Conservation (phyloP, 345 rosid genomes). For the Citrus sinensis region DNA sequence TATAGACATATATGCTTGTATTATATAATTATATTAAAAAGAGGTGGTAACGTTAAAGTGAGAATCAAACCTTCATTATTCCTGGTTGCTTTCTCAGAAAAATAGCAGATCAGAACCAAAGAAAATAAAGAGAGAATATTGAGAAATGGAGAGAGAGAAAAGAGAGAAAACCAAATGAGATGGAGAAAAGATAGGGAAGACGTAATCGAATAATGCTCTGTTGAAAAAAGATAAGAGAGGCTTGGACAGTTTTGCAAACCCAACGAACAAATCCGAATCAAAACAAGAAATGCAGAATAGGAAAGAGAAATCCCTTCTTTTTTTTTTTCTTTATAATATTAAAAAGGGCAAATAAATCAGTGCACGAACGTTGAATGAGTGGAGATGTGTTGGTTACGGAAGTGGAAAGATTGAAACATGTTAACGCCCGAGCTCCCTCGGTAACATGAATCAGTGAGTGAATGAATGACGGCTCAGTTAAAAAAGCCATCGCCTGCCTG, state of each 20-base stretch:
- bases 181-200: not conserved
- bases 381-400: constrained; percentile 7
- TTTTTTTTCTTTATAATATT: no score
- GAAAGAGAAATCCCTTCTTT: constrained; percentile 18
- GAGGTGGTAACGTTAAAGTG: constrained; percentile 14
- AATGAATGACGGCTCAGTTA: not conserved
- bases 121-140: constrained; percentile 13
- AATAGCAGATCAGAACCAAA: constrained; percentile 23
- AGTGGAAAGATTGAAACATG: not conserved
- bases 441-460: no score
- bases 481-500: constrained; percentile 1
- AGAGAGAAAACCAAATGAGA: not conserved
- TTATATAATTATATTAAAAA: not conserved
- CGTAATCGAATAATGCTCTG: constrained; percentile 29
- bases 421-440: no score
- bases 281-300: constrained; percentile 58
- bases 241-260: not conserved
- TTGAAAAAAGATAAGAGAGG: constrained; percentile 24
- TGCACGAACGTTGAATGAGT: not conserved
- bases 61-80: constrained; percentile 60
- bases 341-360: not conserved
- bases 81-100: constrained; percentile 13
- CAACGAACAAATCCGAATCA: constrained; percentile 25
- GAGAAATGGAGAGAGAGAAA: constrained; percentile 7
- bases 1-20: not conserved